phyloP scores from a whole-genome alignment of 2,329 filamentous ascomycete species.

The Helminthosporium solani region DNA sequence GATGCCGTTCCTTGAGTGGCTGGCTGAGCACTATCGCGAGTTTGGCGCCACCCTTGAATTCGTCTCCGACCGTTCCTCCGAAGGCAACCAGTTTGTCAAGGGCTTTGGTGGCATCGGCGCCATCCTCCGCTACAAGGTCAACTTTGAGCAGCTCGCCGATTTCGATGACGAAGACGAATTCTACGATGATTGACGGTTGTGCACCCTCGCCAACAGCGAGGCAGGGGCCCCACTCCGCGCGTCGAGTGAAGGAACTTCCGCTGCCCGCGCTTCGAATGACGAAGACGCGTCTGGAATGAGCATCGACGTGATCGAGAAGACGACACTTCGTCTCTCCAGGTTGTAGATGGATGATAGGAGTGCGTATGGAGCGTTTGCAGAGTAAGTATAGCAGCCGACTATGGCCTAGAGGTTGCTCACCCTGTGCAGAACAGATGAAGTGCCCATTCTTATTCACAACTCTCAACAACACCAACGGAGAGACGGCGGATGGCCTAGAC shows the following conservation, averaged over 20 bases:
- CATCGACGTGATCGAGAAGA: slow-evolving; percentile 31
- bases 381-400: slow-evolving; percentile 18
- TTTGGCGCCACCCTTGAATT: slow-evolving; percentile 96
- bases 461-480: slow-evolving; percentile 39
- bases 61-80: slow-evolving; percentile 93
- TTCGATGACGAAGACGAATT: slow-evolving; percentile 82
- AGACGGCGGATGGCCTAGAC: slow-evolving; percentile 26
- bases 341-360: slow-evolving; percentile 40
- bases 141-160: slow-evolving; percentile 98
- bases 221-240: slow-evolving; percentile 66
- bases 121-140: slow-evolving; percentile 98
- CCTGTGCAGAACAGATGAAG: slow-evolving; percentile 30
- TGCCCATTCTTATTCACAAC: slow-evolving; percentile 40
- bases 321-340: slow-evolving; percentile 43
- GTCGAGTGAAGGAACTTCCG: slow-evolving; percentile 57
- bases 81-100: slow-evolving; percentile 99
- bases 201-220: slow-evolving; percentile 86
- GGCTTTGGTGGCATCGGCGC: slow-evolving; percentile 98
- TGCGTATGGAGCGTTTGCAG: slow-evolving; percentile 39
- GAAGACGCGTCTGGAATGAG: slow-evolving; percentile 34
- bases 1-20: slow-evolving; percentile 97
- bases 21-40: slow-evolving; percentile 97
- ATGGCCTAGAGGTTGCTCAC: slow-evolving; percentile 5
- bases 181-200: slow-evolving; percentile 91
- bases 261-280: slow-evolving; percentile 41